These are phyloP conservation scores for Candida sithepensis DNA, from an alignment of 805 yeast genomes.

Conservation along the genomic window DNA sequence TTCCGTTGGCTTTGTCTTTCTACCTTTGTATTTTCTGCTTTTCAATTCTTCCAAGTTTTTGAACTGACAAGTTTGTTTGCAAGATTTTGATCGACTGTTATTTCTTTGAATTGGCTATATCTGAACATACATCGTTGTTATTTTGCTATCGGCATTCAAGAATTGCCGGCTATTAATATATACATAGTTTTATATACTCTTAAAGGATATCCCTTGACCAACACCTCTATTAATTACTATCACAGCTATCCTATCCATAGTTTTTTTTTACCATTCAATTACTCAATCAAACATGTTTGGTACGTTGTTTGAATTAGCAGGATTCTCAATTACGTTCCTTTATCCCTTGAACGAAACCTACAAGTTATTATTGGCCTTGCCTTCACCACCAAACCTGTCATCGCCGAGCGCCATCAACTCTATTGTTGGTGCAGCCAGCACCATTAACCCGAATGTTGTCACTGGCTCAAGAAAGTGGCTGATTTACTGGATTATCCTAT, in stretches of 20 bases:
- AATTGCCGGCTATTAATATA: background rate
- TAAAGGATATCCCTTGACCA: too few relatives aligned
- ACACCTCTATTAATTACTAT: background rate
- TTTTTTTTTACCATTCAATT: too few relatives aligned
- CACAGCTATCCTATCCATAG: too few relatives aligned
- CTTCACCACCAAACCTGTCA: background rate
- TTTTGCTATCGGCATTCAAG: background rate
- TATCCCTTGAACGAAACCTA: slow-evolving; percentile 37
- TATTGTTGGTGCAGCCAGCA: background rate
- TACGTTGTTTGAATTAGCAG: slow-evolving; percentile 30
- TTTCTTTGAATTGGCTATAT: too few relatives aligned
- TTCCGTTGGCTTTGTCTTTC: background rate
- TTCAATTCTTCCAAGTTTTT: background rate
- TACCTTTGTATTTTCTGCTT: background rate
- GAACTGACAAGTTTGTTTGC: background rate
- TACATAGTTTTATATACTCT: too few relatives aligned
- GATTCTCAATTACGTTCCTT: slow-evolving; percentile 36
- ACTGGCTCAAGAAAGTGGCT: slow-evolving; percentile 33
- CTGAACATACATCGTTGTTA: background rate
- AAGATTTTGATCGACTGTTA: background rate
- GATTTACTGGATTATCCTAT: slow-evolving; percentile 65
- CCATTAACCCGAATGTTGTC: background rate
- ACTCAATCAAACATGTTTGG: slow-evolving; percentile 33
- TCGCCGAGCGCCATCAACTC: background rate
- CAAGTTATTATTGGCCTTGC: slow-evolving; percentile 18